phyloP scores from a whole-genome alignment of 2,329 filamentous ascomycete species.

The Lasiodiplodia sp. region DNA sequence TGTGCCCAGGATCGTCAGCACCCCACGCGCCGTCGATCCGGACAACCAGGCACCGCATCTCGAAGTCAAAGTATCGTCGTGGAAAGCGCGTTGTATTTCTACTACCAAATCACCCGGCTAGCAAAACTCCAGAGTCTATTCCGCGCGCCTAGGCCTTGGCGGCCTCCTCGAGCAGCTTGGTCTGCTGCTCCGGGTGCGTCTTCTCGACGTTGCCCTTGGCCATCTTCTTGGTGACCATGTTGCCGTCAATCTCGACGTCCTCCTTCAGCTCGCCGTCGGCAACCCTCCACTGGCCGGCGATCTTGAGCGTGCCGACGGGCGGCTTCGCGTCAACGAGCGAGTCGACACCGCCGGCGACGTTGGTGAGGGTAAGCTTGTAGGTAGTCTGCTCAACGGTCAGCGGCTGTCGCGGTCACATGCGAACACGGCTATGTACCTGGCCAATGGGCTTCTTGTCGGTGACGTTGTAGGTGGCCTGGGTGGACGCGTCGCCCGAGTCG shows the following conservation, averaged over 20 bases:
- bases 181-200: conserved; percentile 49
- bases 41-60: background rate
- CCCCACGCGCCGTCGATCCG: conserved; percentile 18
- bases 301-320: conserved; percentile 47
- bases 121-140: background rate
- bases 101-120: background rate
- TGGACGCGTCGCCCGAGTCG: conserved; percentile 41
- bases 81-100: conserved; percentile 12
- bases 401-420: conserved; percentile 21
- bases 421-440: conserved; percentile 35
- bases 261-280: conserved; percentile 42
- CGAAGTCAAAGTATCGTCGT: conserved; percentile 7
- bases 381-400: conserved; percentile 38
- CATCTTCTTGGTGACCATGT: conserved; percentile 53
- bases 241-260: conserved; percentile 51
- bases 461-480: conserved; percentile 43
- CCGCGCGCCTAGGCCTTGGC: conserved; percentile 33
- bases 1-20: background rate
- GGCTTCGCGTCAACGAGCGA: conserved; percentile 50
- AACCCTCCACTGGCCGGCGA: conserved; percentile 49
- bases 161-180: conserved; percentile 41
- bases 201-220: conserved; percentile 51
- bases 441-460: conserved; percentile 51
- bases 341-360: conserved; percentile 43
- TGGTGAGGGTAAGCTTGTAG: conserved; percentile 51